Base-by-base conservation (phyloP, 768 basidiomycete species). In the Pulveroboletus frians region DNA sequence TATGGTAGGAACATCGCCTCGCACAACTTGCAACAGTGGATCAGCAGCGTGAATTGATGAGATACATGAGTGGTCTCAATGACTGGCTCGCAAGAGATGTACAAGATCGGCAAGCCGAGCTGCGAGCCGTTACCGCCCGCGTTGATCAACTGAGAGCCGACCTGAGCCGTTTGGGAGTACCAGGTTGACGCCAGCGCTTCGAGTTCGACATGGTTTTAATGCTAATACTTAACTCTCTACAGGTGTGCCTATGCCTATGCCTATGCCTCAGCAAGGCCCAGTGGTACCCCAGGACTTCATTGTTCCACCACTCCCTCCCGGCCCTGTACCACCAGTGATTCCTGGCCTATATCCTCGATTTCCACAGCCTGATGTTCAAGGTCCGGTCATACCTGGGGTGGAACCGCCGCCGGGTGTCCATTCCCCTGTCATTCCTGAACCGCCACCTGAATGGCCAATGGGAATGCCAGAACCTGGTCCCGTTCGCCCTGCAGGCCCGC, bases 21-120 rank as follows among this genome's bases (percentile, higher is more conserved):
- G 85, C 85, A 1, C 85, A 88, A 63, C 66, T 80, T 17, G 87
- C 85, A 0, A 84, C 85, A 23, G 77, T 89, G 13, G 83, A 86
- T 40, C 87, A 91, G 59, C 87, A 88, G 55, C 76, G 86, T 34
- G 86, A 87, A 61, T 69, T 89, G 43, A 88, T 88, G 79, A 72
- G 84, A 45, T 91, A 92, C 56, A 83, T 92, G 79, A 62, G 77
- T 41, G 78, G 74, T 2, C 69, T 92, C 29, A 92, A 92, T 54
- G 76, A 79, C 30, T 92, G 90, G 90, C 70, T 92, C 14, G 82
- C 76, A 48, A 77, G 82, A 30, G 90, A 92, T 63, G 87, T 89
- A 0, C 74, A 76, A 39, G 87, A 90, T 65, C 82, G 90, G 20
- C 88, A 88, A 53, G 73, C 77, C 4, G 89, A 91, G 61, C 68